Evolutionary conservation across 2,329 filamentous ascomycete species (phyloP), one percentile per base, ranked within the genome.

Genomic region (Didymella glomerata): DNA sequence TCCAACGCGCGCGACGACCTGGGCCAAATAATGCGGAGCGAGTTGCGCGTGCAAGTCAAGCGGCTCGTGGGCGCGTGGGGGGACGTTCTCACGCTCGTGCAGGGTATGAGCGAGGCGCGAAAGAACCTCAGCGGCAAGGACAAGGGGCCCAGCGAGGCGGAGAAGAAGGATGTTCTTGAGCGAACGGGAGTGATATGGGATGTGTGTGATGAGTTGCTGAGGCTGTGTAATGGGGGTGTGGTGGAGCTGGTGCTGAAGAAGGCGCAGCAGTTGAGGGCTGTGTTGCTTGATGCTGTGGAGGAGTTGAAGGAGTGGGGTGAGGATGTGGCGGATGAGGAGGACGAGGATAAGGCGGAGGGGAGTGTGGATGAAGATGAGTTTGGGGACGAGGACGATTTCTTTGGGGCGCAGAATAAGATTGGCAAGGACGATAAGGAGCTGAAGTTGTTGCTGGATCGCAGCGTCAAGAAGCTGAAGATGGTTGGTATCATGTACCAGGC

Each of bases 251-350:
- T 94, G 46, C 83, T 90, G 0, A 82, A 84, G 65, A 93, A 90
- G 72, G 89, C 89, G 1, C 86, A 91, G 66, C 84, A 93, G 73
- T 91, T 89, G 77, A 82, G 87, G 40, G 91, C 91, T 55, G 86
- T 90, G 2, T 80, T 97, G 24, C 86, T 91, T 67, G 94, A 97
- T 79, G 90, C 92, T 0, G 85, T 96, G 66, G 86, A 91, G 62
- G 94, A 97, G 78, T 77, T 97, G 64, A 91, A 92, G 73, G 92
- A 94, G 68, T 97, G 93, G 92, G 87, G 89, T 20, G 90, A 92
- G 1, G 90, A 92, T 68, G 84, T 86, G 10, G 83, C 85, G 0
- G 87, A 87, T 0, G 81, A 79, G 5, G 77, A 78, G 2, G 49
- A 78, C 72, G 56, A 80, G 75, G n/a, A 76, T 72, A 28, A 77